Percentiles rank a stretch among this genome's conserved stretches.
Conservation (phyloP, 495 filamentous ascomycete species). For the Penicillium steckii region DNA sequence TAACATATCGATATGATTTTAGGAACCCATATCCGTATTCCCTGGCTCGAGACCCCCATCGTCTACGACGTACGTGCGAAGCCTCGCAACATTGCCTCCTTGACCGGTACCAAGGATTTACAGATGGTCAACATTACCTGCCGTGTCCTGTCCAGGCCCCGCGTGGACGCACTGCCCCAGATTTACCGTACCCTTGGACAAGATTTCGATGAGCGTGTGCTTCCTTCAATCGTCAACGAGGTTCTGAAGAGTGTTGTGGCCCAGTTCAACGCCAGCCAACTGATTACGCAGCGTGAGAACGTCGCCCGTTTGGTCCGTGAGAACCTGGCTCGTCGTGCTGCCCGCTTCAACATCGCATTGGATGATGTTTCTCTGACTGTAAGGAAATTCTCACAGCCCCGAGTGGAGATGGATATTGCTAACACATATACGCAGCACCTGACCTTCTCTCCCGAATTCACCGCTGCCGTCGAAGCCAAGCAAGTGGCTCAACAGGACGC, state of each 20-base stretch:
- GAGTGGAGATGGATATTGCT: constrained; percentile 3
- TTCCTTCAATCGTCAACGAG: constrained; percentile 98
- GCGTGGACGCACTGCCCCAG: constrained; percentile 83
- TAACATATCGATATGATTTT: constrained; percentile 13
- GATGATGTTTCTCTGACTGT: constrained; percentile 98
- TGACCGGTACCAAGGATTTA: constrained; percentile 97
- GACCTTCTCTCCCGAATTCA: constrained; percentile 99
- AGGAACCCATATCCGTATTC: constrained; percentile 92
- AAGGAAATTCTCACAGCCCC: constrained; percentile 31
- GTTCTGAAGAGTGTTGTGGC: constrained; percentile 98
- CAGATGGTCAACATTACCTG: constrained; percentile 99
- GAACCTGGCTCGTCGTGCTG: constrained; percentile 85
- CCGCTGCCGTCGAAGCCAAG: constrained; percentile 97
- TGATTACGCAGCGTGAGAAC: constrained; percentile 98
- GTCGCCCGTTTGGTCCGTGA: constrained; percentile 89
- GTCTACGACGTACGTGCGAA: constrained; percentile 97
- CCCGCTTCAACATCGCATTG: constrained; percentile 93
- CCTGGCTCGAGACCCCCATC: constrained; percentile 96
- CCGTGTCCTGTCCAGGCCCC: constrained; percentile 93
- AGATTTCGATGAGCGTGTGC: constrained; percentile 95
- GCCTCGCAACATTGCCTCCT: constrained; percentile 92
- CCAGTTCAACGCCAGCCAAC: constrained; percentile 97
- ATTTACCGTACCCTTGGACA: constrained; percentile 95
- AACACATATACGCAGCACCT: constrained; percentile 64
- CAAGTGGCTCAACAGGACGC: constrained; percentile 99